phyloP scores from a whole-genome alignment of 495 filamentous ascomycete species.

The Hypomontagnella submonticulosa region DNA sequence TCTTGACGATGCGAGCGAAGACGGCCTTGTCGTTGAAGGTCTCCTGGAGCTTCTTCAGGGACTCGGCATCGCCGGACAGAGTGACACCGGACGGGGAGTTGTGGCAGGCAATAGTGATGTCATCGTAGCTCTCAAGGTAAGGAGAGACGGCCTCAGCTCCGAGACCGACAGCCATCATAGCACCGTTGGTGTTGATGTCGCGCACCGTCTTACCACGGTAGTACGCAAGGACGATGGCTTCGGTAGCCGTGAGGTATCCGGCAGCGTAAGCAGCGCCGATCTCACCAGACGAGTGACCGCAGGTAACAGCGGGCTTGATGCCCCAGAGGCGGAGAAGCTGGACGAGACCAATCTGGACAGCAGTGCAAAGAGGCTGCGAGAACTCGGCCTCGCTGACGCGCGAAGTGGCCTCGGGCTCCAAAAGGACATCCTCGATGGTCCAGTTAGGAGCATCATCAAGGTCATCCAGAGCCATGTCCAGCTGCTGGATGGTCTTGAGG shows the following conservation, averaged over 20 bases:
- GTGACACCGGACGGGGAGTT: constrained; percentile 61
- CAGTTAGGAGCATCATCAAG: constrained; percentile 28
- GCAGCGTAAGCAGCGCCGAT: constrained; percentile 65
- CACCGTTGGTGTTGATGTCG: constrained; percentile 43
- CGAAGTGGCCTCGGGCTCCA: constrained; percentile 28
- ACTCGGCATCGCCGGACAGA: constrained; percentile 56
- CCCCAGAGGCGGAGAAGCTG: constrained; percentile 63
- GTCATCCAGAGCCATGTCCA: constrained; percentile 39
- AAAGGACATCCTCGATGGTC: constrained; percentile 43
- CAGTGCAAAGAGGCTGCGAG: constrained; percentile 60
- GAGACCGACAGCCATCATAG: constrained; percentile 62
- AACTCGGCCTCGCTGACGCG: constrained; percentile 50
- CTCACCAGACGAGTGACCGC: constrained; percentile 74
- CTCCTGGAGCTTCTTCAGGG: constrained; percentile 45
- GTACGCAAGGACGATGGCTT: constrained; percentile 60
- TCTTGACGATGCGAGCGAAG: constrained; percentile 55
- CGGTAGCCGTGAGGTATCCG: constrained; percentile 54
- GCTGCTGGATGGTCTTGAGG: constrained; percentile 32
- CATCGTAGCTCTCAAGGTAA: constrained; percentile 19
- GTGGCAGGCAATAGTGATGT: constrained; percentile 53
- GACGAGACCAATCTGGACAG: constrained; percentile 64
- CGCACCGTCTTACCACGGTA: constrained; percentile 47
- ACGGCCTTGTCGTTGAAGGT: constrained; percentile 45
- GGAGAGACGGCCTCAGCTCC: constrained; percentile 38
- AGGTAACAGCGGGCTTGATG: constrained; percentile 60